Evolutionary conservation across 306 rosid genomes (phyloP).

Genomic region (Betula pendula): DNA sequence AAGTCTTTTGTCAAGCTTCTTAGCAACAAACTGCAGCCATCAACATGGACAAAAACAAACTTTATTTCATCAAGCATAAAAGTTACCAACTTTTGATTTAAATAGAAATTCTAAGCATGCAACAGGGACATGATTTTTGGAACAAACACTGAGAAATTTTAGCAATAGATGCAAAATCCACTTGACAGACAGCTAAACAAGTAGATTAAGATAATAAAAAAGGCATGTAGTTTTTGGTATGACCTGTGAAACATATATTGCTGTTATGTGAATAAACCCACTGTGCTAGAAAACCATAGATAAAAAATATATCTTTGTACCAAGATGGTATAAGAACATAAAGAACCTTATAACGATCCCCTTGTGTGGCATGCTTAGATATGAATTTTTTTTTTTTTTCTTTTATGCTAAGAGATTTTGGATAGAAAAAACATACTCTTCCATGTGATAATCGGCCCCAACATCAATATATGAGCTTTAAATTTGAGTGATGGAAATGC

Average conservation of each 20-base stretch:
- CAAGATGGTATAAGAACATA: not conserved
- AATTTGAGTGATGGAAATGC: not conserved
- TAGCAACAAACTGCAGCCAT: constrained; percentile 79
- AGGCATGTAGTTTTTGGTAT: not conserved
- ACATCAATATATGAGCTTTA: not conserved
- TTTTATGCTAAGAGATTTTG: not conserved
- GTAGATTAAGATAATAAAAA: not conserved
- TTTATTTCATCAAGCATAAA: not conserved
- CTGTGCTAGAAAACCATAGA: not conserved
- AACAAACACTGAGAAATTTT: not conserved
- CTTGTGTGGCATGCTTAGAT: not conserved
- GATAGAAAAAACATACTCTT: not conserved
- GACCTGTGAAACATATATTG: not conserved
- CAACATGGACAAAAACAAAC: constrained; percentile 9
- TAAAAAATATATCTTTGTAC: not conserved
- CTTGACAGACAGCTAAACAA: not conserved
- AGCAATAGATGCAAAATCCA: not conserved
- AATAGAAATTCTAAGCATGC: not conserved
- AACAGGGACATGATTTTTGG: not conserved
- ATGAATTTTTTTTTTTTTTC: not conserved
- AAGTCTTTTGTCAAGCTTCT: constrained; percentile 92
- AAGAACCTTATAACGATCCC: not conserved
- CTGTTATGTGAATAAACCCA: not conserved
- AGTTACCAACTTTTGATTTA: not conserved
- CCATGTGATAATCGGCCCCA: not conserved